Evolutionary conservation across 306 rosid species (phyloP).

Genomic region (Begonia loranthoides): DNA sequence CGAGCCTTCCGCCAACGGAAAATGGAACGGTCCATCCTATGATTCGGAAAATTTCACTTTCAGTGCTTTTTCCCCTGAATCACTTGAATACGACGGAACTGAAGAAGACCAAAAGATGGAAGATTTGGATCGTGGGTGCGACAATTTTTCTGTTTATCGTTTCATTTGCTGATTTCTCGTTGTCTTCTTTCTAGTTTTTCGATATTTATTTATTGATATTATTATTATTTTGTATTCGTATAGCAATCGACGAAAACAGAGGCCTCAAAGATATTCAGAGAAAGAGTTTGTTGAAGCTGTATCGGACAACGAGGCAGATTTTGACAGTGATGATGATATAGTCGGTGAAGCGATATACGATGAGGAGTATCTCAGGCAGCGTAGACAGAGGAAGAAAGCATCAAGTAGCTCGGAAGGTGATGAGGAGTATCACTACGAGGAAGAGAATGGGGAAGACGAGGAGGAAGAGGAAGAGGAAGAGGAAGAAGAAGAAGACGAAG

Average conservation of each 20-base stretch:
- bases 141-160: conserved; percentile 1
- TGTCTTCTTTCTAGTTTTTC: too few relatives aligned
- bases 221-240: conserved; percentile 6
- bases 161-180: conserved; percentile 3
- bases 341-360: conserved; percentile 95
- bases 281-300: conserved; percentile 64
- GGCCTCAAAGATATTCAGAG: conserved; percentile 84
- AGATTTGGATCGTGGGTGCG: conserved; percentile 54
- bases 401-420: conserved; percentile 99
- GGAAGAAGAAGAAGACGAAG: conserved; percentile 25
- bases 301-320: conserved; percentile 58
- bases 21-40: conserved; percentile 50
- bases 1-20: conserved; percentile 66
- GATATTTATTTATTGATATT: neutral
- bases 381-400: conserved; percentile 63
- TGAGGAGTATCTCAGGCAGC: conserved; percentile 81
- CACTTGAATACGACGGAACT: conserved; percentile 46
- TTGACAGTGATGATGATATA: conserved; percentile 81
- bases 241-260: conserved; percentile 71
- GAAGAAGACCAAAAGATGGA: conserved; percentile 36
- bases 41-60: conserved; percentile 36
- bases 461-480: conserved; percentile 69
- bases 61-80: conserved; percentile 56
- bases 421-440: conserved; percentile 84
- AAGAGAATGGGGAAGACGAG: conserved; percentile 86